Base-by-base conservation (phyloP, 257 asterid genomes). In the Capsicum chinense region DNA sequence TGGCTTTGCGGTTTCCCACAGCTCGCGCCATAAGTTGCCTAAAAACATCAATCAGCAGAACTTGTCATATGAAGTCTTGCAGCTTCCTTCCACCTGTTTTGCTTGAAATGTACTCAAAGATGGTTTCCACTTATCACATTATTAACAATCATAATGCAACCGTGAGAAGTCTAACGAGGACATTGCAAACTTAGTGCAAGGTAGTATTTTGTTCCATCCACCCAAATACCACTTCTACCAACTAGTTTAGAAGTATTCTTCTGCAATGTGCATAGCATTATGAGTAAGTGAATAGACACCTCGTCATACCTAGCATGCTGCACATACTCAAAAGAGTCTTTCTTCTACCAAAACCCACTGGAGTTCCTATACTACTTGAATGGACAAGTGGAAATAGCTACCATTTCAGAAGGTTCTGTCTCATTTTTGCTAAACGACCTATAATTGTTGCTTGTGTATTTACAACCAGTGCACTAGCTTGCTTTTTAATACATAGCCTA, bases 21-120 rank as follows among this genome's bases (percentile, higher is more conserved):
- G 90, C 91, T 97, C 98, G 79, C 93, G 97, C 99, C 99, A 97
- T 87, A 97, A 92, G 89, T 97, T 97, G 83, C 98, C 99, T 97
- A 83, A 83, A 83, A 85, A 85, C 81, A 88, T 83, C 86, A 85
- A 85, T 62, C 71, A 47, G 1, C 71, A 52, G 21, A 76, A 54
- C 15, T 14, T 76, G 81, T 76, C 63, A 76, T 48, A 76, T 14
- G 54, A 21, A 52, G 14, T 76, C 14, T 76, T 76, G 64, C 48
- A 76, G 63, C 52, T 21, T 26, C 54, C 64, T 50, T 48, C 42
- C 44, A 74, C 80, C 48, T 52, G 6, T 26, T 76, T 63, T 2
- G 64, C 81, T 52, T 76, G 47, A 39, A 76, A 33, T 76, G 47
- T 7, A 13, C 14, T 52, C 48, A 52, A 54, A 76, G 48, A 76